Percentiles rank a stretch among this genome's conserved stretches.
Evolutionary conservation across 1,139 yeast species (phyloP).

Genomic region (Debaryomycetaceae sp.): DNA sequence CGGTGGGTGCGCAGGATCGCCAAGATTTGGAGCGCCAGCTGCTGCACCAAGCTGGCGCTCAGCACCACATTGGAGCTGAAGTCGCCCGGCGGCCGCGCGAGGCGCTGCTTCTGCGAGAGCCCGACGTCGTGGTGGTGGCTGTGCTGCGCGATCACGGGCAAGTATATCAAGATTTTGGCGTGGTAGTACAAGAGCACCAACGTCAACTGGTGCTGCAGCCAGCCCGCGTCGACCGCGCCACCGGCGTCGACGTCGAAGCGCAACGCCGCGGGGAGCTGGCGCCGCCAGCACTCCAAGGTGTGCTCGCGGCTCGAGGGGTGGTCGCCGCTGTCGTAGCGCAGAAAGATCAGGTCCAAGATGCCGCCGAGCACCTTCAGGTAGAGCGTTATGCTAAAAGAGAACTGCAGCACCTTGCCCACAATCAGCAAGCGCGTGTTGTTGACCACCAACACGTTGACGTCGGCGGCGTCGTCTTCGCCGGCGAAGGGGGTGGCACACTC

Average conservation of each 20-base stretch:
- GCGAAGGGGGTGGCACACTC: conserved; percentile 83
- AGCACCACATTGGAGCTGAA: conserved; percentile 24
- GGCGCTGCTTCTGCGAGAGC: conserved; percentile 35
- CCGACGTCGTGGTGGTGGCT: conserved; percentile 46
- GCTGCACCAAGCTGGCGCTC: conserved; percentile 63
- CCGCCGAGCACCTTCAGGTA: conserved; percentile 72
- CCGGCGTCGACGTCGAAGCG: conserved; percentile 65
- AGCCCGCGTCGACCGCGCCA: conserved; percentile 42
- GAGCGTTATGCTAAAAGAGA: conserved; percentile 62
- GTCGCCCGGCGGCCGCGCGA: conserved; percentile 25
- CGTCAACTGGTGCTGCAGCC: conserved; percentile 50
- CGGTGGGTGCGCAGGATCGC: conserved; percentile 42
- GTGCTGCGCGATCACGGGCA: conserved; percentile 60
- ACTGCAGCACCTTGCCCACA: conserved; percentile 64
- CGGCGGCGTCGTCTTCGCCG: conserved; percentile 42
- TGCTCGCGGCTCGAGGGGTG: conserved; percentile 56
- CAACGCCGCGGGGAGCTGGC: conserved; percentile 59
- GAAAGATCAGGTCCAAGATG: conserved; percentile 63
- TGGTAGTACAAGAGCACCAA: conserved; percentile 69
- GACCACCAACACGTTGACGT: conserved; percentile 53
- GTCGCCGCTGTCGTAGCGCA: conserved; percentile 38
- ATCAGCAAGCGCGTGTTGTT: conserved; percentile 55
- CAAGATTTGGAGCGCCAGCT: conserved; percentile 64
- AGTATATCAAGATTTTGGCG: conserved; percentile 73
- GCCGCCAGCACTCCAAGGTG: conserved; percentile 73